Base-by-base conservation (phyloP, 352 stramenopile species). In the Globisporangium spiculum region DNA sequence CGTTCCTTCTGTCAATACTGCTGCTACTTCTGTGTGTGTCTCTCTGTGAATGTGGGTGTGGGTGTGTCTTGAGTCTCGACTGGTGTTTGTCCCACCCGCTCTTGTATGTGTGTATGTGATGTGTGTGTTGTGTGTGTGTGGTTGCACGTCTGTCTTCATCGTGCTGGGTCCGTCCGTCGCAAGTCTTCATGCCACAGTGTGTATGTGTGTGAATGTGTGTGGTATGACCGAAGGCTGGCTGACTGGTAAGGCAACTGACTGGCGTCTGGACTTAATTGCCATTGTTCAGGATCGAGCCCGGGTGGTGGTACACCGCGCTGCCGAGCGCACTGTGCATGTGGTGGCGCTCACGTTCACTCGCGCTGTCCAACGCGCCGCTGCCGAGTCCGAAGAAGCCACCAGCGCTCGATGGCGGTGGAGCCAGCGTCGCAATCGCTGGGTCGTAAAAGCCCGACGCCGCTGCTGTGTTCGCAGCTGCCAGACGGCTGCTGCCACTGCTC, bases 251-350 rank as follows among this genome's bases (percentile, higher is more conserved):
- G n/a, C 48, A 34, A 4, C 22, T 63, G 52, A 34, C 16, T 41
- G 10, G 44, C 30, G 0, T 62, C 57, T 32, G 48, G 22, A 65
- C 48, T 56, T 68, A 73, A 59, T 81, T 78, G 54, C 75, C 73
- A 66, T 83, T 87, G 69, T 85, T 81, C 59, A 86, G 63, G 64
- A 89, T 68, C 55, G 78, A 83, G 27, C 78, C 65, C 0, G 78
- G 72, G 32, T 74, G 76, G 26, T 73, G 78, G 26, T 85, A 91
- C 12, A 74, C 32, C 8, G 27, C 55, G n/a, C 74, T 67, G 32
- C 72, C 66, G 63, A 86, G 85, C n/a, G 52, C 50, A n/a, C 63
- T 64, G 60, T 78, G 67, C 65, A 83, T 48, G 30, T 71, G 63
- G 26, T 68, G 63, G 63, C 68, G 50, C 66, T 75, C 54, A 68